Base-by-base conservation (phyloP, 225 moss, liverwort and hornwort species). In the Neckera pumila region DNA sequence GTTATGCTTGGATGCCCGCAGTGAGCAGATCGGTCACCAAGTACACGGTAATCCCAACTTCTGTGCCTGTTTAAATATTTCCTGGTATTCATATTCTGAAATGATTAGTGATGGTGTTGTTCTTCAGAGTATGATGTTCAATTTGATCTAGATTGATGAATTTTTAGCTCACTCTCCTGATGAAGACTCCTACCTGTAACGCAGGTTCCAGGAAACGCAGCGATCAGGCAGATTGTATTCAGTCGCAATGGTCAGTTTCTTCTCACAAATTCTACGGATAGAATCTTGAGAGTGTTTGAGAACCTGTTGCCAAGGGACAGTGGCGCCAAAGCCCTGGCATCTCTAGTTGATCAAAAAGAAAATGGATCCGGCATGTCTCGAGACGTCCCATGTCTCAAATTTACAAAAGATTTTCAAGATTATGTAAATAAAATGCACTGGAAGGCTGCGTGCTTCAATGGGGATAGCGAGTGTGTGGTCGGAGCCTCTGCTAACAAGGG, bases 401-500 rank as follows among this genome's bases (percentile, higher is more conserved):
- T 97, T 82, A 95, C 95, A 10, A 96, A 97, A 90, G 98, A 99
- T 57, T 99, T 95, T 88, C 97, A 97, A 91, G 98, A 99, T 90
- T 94, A 91, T 85, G 98, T 99, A 57, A 99, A 99, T 90, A 96
- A 96, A 91, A 97, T 97, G 96, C 98, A 97, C 89, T 99, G 98
- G 98, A 99, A 99, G 93, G 95, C 95, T 82, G 94, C 95, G 61
- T 99, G 97, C 89, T 99, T 99, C 86, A 99, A 97, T 66, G 97
- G 98, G 58, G 98, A 99, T 90, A 96, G 98, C 45, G 98, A 99
- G 87, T 96, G 96, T 90, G 97, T 99, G 84, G 94, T 99, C 87
- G 98, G 98, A 85, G 98, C 98, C 47, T 99, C 98, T 75, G 98
- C 98, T 62, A 99, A 95, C 84, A 99, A 99, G 89, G 98, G 97